phyloP scores from a whole-genome alignment of 495 filamentous ascomycete species.

The Penicillium maclennaniae region DNA sequence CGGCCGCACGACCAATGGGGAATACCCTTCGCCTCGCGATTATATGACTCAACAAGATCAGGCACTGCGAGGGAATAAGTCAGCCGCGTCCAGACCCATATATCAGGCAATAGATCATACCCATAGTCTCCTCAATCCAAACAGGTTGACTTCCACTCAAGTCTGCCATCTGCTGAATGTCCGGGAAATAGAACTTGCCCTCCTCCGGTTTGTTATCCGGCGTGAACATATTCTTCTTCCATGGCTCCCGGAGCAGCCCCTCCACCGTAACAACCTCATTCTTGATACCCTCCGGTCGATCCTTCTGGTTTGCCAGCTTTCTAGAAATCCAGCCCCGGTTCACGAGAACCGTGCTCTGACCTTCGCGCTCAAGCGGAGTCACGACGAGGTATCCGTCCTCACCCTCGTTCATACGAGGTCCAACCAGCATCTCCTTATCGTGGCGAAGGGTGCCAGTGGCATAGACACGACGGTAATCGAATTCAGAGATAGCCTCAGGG shows the following conservation, averaged over 20 bases:
- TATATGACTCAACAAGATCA: slow-evolving; percentile 67
- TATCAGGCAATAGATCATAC: slow-evolving; percentile 39
- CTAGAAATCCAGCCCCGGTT: slow-evolving; percentile 88
- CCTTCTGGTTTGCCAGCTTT: slow-evolving; percentile 59
- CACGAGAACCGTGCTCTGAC: slow-evolving; percentile 69
- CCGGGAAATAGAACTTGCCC: slow-evolving; percentile 90
- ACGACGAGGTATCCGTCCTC: slow-evolving; percentile 87
- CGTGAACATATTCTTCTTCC: slow-evolving; percentile 97
- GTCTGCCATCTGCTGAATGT: slow-evolving; percentile 88
- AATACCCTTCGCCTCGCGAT: slow-evolving; percentile 73
- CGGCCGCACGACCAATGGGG: slow-evolving; percentile 88
- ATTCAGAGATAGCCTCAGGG: slow-evolving; percentile 71
- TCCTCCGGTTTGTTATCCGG: slow-evolving; percentile 79
- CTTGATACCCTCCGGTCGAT: slow-evolving; percentile 56
- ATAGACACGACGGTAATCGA: slow-evolving; percentile 85
- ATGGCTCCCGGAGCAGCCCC: slow-evolving; percentile 82
- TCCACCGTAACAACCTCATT: slow-evolving; percentile 68
- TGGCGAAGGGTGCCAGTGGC: slow-evolving; percentile 74
- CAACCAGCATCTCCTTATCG: slow-evolving; percentile 93
- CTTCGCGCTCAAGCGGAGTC: slow-evolving; percentile 77
- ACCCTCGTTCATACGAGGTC: slow-evolving; percentile 83
- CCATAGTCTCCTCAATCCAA: slow-evolving; percentile 96
- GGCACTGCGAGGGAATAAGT: slow-evolving; percentile 52
- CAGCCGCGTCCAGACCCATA: slow-evolving; percentile 5
- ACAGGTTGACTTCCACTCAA: slow-evolving; percentile 80